Conservation (phyloP, 2,329 filamentous ascomycete species). For the Aspergillus aculeatus region DNA sequence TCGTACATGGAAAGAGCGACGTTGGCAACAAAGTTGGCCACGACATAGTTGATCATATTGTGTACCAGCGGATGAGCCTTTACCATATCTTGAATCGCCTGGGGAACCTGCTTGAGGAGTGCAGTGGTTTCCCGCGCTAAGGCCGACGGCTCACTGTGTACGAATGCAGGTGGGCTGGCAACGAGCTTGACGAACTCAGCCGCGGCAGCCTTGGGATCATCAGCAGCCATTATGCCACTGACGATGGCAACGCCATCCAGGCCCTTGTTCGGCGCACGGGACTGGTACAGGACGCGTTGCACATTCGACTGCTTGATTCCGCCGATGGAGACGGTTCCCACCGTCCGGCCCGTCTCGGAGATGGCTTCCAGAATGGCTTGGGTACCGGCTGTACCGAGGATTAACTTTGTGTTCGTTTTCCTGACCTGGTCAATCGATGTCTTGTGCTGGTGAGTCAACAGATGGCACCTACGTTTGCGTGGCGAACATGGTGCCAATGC, state of each 20-base stretch:
- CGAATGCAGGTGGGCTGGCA: slow-evolving; percentile 37
- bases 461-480: slow-evolving; percentile 67
- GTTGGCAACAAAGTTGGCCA: slow-evolving; percentile 93
- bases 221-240: slow-evolving; percentile 77
- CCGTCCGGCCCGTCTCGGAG: slow-evolving; percentile 41
- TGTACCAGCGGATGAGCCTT: slow-evolving; percentile 72
- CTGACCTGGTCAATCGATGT: slow-evolving; percentile 41
- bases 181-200: slow-evolving; percentile 59
- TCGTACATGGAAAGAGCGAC: slow-evolving; percentile 70
- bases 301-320: slow-evolving; percentile 78
- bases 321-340: slow-evolving; percentile 73
- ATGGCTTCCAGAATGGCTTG: slow-evolving; percentile 65
- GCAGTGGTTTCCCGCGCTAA: slow-evolving; percentile 27
- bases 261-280: slow-evolving; percentile 54
- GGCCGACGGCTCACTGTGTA: slow-evolving; percentile 28
- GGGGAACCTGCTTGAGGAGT: slow-evolving; percentile 39
- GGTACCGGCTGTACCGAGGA: slow-evolving; percentile 72
- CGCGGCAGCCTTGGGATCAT: slow-evolving; percentile 65
- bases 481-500: slow-evolving; percentile 84
- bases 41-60: slow-evolving; percentile 97
- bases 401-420: slow-evolving; percentile 82
- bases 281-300: slow-evolving; percentile 72
- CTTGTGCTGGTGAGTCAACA: neutral
- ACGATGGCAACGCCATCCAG: slow-evolving; percentile 85
- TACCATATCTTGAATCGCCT: slow-evolving; percentile 61